Evolutionary conservation across 768 basidiomycete species (phyloP).

Genomic region (Pholiota conissans): DNA sequence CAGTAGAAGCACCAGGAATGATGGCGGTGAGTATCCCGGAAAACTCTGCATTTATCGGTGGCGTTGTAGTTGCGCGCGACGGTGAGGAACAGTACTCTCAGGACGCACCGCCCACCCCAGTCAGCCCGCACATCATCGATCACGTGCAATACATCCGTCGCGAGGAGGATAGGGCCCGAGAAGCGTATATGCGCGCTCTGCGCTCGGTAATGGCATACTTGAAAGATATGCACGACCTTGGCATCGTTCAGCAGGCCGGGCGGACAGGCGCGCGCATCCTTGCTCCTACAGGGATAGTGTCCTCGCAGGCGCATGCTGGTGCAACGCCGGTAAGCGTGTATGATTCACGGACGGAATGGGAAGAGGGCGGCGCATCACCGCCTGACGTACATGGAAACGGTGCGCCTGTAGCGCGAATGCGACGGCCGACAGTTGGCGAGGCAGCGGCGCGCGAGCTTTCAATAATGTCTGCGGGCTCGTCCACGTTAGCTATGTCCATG

Average conservation of each 20-base stretch:
- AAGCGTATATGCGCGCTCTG: slow-evolving; percentile 77
- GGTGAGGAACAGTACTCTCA: slow-evolving; percentile 8
- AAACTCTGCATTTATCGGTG: slow-evolving; percentile 59
- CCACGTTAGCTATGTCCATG: slow-evolving; percentile 37
- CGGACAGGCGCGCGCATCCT: slow-evolving; percentile 5
- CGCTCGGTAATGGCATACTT: slow-evolving; percentile 95
- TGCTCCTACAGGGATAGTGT: background rate
- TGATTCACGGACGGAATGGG: slow-evolving; percentile 19
- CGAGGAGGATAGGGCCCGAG: slow-evolving; percentile 71
- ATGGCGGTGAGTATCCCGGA: slow-evolving; percentile 60
- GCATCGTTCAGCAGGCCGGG: slow-evolving; percentile 56
- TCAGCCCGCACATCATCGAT: slow-evolving; percentile 33
- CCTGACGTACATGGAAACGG: background rate
- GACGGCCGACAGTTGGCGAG: slow-evolving; percentile 71
- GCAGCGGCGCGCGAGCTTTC: slow-evolving; percentile 52
- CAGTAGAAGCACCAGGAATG: slow-evolving; percentile 64
- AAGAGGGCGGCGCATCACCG: background rate
- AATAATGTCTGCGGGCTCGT: slow-evolving; percentile 41
- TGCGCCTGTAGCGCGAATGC: slow-evolving; percentile 42
- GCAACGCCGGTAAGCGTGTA: slow-evolving; percentile 56
- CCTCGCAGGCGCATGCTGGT: background rate
- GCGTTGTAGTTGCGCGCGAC: slow-evolving; percentile 39
- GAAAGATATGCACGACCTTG: slow-evolving; percentile 92
- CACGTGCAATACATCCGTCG: slow-evolving; percentile 54
- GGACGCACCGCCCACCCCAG: slow-evolving; percentile 28